Base-by-base conservation (phyloP, 2,329 filamentous ascomycete genomes). In the Whalleya microplaca region DNA sequence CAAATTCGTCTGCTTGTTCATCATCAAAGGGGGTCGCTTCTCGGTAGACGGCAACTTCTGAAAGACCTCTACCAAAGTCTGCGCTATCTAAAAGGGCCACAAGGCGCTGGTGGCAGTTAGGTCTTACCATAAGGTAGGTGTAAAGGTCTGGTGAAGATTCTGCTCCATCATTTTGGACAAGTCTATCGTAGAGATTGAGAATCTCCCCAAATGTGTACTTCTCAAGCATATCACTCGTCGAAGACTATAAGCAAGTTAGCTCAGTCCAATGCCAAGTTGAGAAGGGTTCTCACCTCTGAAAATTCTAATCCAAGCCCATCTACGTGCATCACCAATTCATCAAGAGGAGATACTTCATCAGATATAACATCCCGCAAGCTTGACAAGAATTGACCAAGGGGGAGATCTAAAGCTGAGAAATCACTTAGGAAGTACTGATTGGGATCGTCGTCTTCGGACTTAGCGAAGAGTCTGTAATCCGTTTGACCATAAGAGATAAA, bases 261-360 rank as follows among this genome's bases (percentile, higher is more conserved):
- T 43, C 8, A 16, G 41, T 18, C 42, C 41, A n/a, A 32, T 10
- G 12, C 14, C n/a, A 16, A 20, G 21, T 21, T n/a, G 8, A 29
- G 14, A n/a, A 3, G 42, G 14, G 16, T 44, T 48, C 65, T 64
- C 64, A 72, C 71, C 67, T 72, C 69, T 48, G 68, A 67, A 55
- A 72, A 71, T 48, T 72, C 69, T 16, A 72, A 56, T 19, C 69
- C 71, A 46, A 72, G 59, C 14, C 69, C 69, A 53, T 72, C 71
- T 42, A 72, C 62, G 51, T 69, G 63, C 64, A 72, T 61, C 32
- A 70, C 68, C 44, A 72, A 53, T 50, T 72, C 71, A 54, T 72
- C 69, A 14, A 72, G 55, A 47, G 69, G 69, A 40, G 70, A 72
- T n/a, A 72, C 59, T 43, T 72, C 71, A 19, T 70, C 67, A 5